phyloP scores from a whole-genome alignment of 2,329 filamentous ascomycete species.

The Microdochium trichocladiopsis region DNA sequence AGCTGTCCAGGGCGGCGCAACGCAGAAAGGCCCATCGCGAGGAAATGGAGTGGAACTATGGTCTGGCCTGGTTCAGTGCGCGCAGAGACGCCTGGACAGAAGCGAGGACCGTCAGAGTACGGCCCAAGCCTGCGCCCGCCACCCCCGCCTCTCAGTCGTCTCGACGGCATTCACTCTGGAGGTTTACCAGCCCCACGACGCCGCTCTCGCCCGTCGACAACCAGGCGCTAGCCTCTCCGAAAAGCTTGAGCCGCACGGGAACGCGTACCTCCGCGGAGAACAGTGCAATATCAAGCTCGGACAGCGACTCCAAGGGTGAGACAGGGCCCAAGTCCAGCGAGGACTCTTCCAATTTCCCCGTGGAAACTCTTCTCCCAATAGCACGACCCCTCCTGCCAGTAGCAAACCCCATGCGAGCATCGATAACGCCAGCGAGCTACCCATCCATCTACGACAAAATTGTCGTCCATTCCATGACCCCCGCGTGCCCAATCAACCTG shows the following conservation, averaged over 20 bases:
- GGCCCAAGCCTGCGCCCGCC: constrained; percentile 31
- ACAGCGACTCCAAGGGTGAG: constrained; percentile 28
- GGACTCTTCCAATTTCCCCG: constrained; percentile 36
- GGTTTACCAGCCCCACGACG: constrained; percentile 34
- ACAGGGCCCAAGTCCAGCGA: constrained; percentile 15
- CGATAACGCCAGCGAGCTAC: constrained; percentile 69
- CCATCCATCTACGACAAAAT: constrained; percentile 85
- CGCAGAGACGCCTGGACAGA: constrained; percentile 82
- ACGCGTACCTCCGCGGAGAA: constrained; percentile 24
- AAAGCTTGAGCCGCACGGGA: constrained; percentile 16
- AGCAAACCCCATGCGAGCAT: constrained; percentile 68
- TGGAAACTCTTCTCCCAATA: constrained; percentile 63
- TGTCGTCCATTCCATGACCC: constrained; percentile 70
- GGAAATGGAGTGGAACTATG: constrained; percentile 72
- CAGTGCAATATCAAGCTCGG: constrained; percentile 31
- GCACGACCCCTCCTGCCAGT: constrained; percentile 66
- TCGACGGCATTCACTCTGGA: constrained; percentile 43
- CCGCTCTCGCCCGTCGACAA: constrained; percentile 20
- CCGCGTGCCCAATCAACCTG: constrained; percentile 83
- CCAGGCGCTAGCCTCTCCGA: constrained; percentile 6
- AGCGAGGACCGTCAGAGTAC: constrained; percentile 53
- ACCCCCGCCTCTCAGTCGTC: constrained; percentile 25
- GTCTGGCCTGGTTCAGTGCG: constrained; percentile 70
- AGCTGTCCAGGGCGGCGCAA: constrained; percentile 44
- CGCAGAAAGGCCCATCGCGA: constrained; percentile 51